Conservation (phyloP, 805 yeast species). For the Lachancea fermentati region DNA sequence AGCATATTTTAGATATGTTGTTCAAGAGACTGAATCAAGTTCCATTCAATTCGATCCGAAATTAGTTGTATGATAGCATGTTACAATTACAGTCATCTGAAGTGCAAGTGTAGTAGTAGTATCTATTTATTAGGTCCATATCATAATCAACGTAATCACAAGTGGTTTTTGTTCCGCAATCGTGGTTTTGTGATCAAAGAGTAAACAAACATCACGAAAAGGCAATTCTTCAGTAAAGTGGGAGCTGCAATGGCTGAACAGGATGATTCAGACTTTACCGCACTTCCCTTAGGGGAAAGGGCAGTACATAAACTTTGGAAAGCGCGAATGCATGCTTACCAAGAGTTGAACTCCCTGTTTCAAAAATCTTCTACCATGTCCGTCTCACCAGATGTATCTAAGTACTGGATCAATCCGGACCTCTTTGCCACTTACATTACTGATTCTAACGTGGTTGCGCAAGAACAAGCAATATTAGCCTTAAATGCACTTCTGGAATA, state of each 20-base stretch:
- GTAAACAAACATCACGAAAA: not conserved
- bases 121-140: no score
- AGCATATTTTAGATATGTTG: no score
- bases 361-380: constrained; percentile 8
- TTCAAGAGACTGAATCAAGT: no score
- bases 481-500: constrained; percentile 49
- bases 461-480: constrained; percentile 68
- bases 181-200: not conserved
- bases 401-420: constrained; percentile 48
- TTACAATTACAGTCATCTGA: no score
- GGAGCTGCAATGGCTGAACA: constrained; percentile 8
- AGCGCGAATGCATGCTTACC: constrained; percentile 75
- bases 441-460: constrained; percentile 88
- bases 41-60: no score
- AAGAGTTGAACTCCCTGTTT: constrained; percentile 51
- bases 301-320: constrained; percentile 78
- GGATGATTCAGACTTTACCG: constrained; percentile 56
- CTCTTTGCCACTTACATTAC: constrained; percentile 52
- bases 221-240: not conserved
- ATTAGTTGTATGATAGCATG: no score
- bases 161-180: no score
- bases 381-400: constrained; percentile 47
- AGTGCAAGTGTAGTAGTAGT: no score
- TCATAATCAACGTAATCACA: no score
- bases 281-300: constrained; percentile 61